phyloP scores from a whole-genome alignment of 805 yeast genomes.

The Komagataella mondaviorum region DNA sequence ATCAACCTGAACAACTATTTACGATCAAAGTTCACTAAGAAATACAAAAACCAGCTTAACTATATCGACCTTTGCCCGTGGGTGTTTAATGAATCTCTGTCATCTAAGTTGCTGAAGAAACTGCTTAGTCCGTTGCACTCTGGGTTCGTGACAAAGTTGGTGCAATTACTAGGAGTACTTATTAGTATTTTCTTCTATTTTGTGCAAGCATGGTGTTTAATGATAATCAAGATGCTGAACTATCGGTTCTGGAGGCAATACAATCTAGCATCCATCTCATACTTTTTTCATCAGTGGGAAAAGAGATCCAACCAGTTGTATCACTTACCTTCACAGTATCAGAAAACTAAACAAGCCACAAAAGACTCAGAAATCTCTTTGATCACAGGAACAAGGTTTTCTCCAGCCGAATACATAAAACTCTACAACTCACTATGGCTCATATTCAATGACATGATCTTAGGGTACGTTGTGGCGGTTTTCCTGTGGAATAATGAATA shows the following conservation, averaged over 20 bases:
- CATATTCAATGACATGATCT: slow-evolving; percentile 63
- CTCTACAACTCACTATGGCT: slow-evolving; percentile 86
- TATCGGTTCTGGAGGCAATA: background rate
- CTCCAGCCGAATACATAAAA: slow-evolving; percentile 49
- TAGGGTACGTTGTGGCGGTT: slow-evolving; percentile 53
- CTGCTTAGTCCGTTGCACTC: slow-evolving; percentile 5
- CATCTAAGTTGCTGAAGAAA: slow-evolving; percentile 6
- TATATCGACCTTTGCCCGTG: background rate
- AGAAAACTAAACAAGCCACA: slow-evolving; percentile 27
- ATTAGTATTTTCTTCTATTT: slow-evolving; percentile 1
- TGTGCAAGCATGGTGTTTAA: slow-evolving; percentile 17
- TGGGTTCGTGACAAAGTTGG: slow-evolving; percentile 3
- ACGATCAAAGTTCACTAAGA: slow-evolving; percentile 10
- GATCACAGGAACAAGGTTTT: slow-evolving; percentile 22
- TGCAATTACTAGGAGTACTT: slow-evolving; percentile 6
- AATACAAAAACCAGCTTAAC: background rate
- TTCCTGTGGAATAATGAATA: slow-evolving; percentile 15
- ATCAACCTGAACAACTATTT: slow-evolving; percentile 17
- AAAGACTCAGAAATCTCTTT: slow-evolving; percentile 26
- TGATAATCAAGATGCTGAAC: slow-evolving; percentile 5
- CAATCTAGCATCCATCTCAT: slow-evolving; percentile 31
- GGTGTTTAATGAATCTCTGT: background rate
- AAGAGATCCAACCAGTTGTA: slow-evolving; percentile 63
- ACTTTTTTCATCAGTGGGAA: slow-evolving; percentile 68
- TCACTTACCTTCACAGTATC: slow-evolving; percentile 69